These are phyloP conservation scores for Exophiala spinifera DNA, from an alignment of 2,329 filamentous ascomycete genomes.

Conservation along the genomic window DNA sequence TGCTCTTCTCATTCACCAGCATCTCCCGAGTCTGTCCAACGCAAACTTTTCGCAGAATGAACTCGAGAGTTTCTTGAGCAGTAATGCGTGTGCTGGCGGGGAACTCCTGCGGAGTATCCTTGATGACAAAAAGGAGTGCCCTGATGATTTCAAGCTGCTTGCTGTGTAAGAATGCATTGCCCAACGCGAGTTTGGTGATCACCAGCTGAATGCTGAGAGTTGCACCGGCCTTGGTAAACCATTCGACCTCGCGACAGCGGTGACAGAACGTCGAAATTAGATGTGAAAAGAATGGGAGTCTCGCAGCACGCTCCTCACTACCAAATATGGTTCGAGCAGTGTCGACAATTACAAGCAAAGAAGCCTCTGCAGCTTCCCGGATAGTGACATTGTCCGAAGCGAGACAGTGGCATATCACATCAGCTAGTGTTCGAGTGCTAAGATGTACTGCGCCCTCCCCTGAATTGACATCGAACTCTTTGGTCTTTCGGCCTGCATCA, in stretches of 20 bases:
- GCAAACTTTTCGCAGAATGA: constrained; percentile 74
- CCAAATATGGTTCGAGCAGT: constrained; percentile 77
- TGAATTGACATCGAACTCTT: constrained; percentile 76
- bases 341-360: constrained; percentile 74
- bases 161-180: constrained; percentile 75
- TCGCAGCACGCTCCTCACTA: constrained; percentile 65
- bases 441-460: constrained; percentile 86
- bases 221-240: constrained; percentile 96
- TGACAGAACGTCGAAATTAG: constrained; percentile 84
- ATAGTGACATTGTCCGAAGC: constrained; percentile 79
- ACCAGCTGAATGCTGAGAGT: constrained; percentile 86
- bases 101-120: constrained; percentile 93
- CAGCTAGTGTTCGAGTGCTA: constrained; percentile 80
- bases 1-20: constrained; percentile 61
- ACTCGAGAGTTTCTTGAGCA: constrained; percentile 77
- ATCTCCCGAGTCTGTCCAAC: constrained; percentile 79
- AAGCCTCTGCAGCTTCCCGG: constrained; percentile 75
- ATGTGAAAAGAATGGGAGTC: constrained; percentile 79
- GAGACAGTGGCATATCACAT: constrained; percentile 85
- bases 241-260: constrained; percentile 94
- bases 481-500: constrained; percentile 70
- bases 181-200: constrained; percentile 78
- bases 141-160: constrained; percentile 85
- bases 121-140: constrained; percentile 94
- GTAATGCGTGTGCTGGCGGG: constrained; percentile 82